Conservation (phyloP, 1,284 basidiomycete species). For the Sporisorium exsertum region DNA sequence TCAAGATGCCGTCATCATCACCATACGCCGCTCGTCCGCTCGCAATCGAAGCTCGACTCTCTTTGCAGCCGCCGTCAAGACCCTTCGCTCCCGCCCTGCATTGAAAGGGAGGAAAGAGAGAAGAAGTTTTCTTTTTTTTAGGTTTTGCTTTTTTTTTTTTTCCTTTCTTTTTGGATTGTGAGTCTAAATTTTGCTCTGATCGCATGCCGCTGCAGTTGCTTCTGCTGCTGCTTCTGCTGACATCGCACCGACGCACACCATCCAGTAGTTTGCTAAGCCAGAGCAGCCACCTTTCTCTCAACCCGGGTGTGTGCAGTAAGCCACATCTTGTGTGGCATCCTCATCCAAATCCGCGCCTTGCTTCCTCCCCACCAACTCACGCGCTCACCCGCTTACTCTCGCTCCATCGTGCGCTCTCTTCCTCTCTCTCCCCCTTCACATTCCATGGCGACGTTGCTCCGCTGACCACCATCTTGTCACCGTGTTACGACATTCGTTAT, state of each 20-base stretch:
- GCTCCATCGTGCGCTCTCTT: not conserved
- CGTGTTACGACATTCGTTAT: slow-evolving; percentile 15
- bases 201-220: not conserved
- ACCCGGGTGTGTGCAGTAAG: slow-evolving; percentile 2
- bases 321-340: slow-evolving; percentile 8
- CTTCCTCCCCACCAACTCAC: slow-evolving; percentile 9
- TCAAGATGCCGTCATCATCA: too few species aligned
- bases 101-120: too few species aligned
- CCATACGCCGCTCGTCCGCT: too few species aligned
- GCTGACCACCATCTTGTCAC: slow-evolving; percentile 6
- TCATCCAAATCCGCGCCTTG: not conserved
- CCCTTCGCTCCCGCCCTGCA: too few species aligned
- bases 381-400: not conserved
- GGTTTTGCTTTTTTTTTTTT: too few species aligned
- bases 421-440: not conserved
- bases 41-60: not conserved
- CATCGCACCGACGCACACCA: not conserved
- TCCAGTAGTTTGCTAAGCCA: slow-evolving; percentile 8
- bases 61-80: too few species aligned
- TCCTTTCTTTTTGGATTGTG: not conserved
- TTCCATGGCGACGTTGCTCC: slow-evolving; percentile 33
- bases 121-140: not conserved
- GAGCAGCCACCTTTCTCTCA: not conserved
- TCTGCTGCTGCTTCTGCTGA: not conserved
- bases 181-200: not conserved